Evolutionary conservation across 1,284 basidiomycete species (phyloP).

Genomic region (Trametes sp.): DNA sequence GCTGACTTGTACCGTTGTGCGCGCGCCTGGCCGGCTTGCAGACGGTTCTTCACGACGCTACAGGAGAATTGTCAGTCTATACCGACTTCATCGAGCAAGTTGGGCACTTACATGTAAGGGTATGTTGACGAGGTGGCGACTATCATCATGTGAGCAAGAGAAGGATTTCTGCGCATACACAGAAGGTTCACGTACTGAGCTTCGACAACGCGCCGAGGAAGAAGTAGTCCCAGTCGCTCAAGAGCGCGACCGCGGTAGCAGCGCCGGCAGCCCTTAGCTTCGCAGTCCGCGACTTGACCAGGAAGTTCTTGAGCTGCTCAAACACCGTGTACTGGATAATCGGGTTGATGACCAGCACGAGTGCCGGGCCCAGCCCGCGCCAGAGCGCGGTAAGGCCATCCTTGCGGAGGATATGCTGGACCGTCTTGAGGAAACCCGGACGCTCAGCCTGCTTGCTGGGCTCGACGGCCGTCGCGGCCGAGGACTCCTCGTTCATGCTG

Average conservation of each 20-base stretch:
- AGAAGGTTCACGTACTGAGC: conserved; percentile 58
- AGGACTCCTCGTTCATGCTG: conserved; percentile 49
- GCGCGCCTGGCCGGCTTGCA: conserved; percentile 76
- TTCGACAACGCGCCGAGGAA: conserved; percentile 89
- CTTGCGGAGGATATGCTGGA: conserved; percentile 76
- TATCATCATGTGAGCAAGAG: conserved; percentile 36
- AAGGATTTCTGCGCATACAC: neutral
- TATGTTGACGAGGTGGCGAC: conserved; percentile 81
- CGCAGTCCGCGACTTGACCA: conserved; percentile 66
- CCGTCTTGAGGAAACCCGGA: conserved; percentile 73
- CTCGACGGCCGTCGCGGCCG: conserved; percentile 31
- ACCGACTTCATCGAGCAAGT: too few species aligned
- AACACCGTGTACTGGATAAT: conserved; percentile 91
- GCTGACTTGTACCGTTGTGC: conserved; percentile 76
- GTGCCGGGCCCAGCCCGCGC: conserved; percentile 95
- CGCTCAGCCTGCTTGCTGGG: conserved; percentile 51
- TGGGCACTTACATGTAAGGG: conserved; percentile 72
- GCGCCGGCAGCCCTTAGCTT: conserved; percentile 57
- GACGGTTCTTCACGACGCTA: conserved; percentile 84
- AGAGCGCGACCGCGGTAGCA: conserved; percentile 50
- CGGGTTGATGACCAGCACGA: conserved; percentile 95
- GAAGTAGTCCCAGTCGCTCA: conserved; percentile 91
- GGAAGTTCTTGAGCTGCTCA: conserved; percentile 86
- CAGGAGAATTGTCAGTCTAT: conserved; percentile 6
- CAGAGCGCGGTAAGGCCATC: conserved; percentile 88